Evolutionary conservation across 2,329 filamentous ascomycete species (phyloP).

Genomic region (Penicillium sp.): DNA sequence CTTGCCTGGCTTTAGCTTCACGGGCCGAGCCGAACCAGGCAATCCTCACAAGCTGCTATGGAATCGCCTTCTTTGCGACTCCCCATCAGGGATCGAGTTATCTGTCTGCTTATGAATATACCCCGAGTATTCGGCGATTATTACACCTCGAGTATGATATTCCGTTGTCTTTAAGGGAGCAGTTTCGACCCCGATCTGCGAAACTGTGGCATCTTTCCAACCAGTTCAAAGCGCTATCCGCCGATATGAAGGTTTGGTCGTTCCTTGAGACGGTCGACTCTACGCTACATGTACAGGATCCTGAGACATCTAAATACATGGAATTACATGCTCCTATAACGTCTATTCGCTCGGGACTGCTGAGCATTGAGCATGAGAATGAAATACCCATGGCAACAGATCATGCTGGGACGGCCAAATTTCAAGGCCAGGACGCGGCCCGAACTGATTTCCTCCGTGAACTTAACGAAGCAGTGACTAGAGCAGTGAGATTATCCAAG

Average conservation of each 20-base stretch:
- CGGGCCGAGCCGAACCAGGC: slow-evolving; percentile 33
- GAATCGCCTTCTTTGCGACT: slow-evolving; percentile 65
- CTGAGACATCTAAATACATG: slow-evolving; percentile 47
- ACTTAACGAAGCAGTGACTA: slow-evolving; percentile 22
- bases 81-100: slow-evolving; percentile 68
- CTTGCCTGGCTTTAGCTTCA: slow-evolving; percentile 51
- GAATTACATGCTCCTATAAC: slow-evolving; percentile 65
- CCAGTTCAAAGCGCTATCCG: slow-evolving; percentile 60
- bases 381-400: slow-evolving; percentile 37
- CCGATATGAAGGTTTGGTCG: slow-evolving; percentile 65
- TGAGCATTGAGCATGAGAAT: slow-evolving; percentile 39
- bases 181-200: slow-evolving; percentile 57
- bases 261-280: slow-evolving; percentile 68
- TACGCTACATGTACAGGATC: slow-evolving; percentile 51
- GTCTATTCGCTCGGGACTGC: slow-evolving; percentile 48
- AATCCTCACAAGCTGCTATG: slow-evolving; percentile 62
- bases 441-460: slow-evolving; percentile 33
- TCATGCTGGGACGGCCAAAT: slow-evolving; percentile 36
- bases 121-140: slow-evolving; percentile 57
- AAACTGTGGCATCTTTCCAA: slow-evolving; percentile 56
- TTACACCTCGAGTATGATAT: slow-evolving; percentile 58
- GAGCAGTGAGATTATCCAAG: slow-evolving; percentile 30
- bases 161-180: slow-evolving; percentile 55
- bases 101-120: slow-evolving; percentile 62
- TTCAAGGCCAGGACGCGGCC: slow-evolving; percentile 33